Evolutionary conservation across 345 rosid species (phyloP).

Genomic region (Boechera retrofracta): DNA sequence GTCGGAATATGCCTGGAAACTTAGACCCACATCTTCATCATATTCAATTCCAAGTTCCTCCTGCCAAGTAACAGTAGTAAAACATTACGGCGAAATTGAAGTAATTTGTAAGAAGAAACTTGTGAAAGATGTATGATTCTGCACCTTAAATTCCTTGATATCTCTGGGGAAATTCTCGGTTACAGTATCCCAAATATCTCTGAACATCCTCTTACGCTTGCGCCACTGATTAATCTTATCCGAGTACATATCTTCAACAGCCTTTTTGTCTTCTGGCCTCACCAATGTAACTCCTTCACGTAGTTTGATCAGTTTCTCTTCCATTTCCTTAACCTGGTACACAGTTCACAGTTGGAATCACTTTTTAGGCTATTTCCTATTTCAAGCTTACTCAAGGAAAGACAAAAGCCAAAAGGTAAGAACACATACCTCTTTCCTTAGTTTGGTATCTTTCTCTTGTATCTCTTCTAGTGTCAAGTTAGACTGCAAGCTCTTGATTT

Average conservation of each 20-base stretch:
- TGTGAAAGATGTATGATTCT: neutral
- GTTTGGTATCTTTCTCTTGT: slow-evolving; percentile 59
- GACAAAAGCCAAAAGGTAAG: neutral
- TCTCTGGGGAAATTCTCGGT: slow-evolving; percentile 86
- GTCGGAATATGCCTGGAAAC: slow-evolving; percentile 65
- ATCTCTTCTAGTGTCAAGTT: slow-evolving; percentile 82
- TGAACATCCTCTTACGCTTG: slow-evolving; percentile 92
- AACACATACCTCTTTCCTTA: slow-evolving; percentile 66
- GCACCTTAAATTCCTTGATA: slow-evolving; percentile 85
- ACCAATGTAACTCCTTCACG: slow-evolving; percentile 78
- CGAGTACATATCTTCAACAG: slow-evolving; percentile 59
- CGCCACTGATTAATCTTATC: slow-evolving; percentile 82
- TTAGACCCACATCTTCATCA: slow-evolving; percentile 84
- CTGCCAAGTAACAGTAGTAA: slow-evolving; percentile 52
- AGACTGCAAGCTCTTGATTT: slow-evolving; percentile 69
- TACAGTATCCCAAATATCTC: slow-evolving; percentile 87
- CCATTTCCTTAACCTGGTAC: slow-evolving; percentile 75
- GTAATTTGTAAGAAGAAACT: slow-evolving; percentile 11
- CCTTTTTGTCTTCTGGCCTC: slow-evolving; percentile 80
- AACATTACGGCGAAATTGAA: slow-evolving; percentile 18
- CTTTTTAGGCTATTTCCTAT: neutral
- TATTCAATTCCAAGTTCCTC: slow-evolving; percentile 90
- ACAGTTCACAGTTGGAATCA: slow-evolving; percentile 13
- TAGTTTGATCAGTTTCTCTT: slow-evolving; percentile 68
- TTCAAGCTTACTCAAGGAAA: slow-evolving; percentile 2